These are phyloP conservation scores for Fomitiporia mediterranea DNA, from an alignment of 1,284 basidiomycete species.

Conservation along the genomic window DNA sequence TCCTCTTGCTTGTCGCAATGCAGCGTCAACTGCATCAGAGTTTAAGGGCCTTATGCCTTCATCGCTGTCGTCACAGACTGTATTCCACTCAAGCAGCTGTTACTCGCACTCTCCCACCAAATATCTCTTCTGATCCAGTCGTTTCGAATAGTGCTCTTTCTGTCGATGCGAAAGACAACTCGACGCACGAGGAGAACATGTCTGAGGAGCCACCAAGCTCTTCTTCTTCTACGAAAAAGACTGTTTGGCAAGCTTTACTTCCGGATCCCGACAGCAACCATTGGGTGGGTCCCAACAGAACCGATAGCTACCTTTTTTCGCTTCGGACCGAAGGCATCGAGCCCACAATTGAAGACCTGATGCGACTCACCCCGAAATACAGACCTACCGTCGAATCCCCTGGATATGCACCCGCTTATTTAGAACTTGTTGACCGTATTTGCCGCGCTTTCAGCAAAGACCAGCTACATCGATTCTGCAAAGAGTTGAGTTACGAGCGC, in stretches of 20 bases:
- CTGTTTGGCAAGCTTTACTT: not conserved
- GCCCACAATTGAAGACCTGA: constrained; percentile 51
- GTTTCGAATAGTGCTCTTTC: not conserved
- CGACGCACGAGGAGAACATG: not conserved
- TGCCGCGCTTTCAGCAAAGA: constrained; percentile 58
- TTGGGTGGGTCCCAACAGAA: constrained; percentile 38
- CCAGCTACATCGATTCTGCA: constrained; percentile 54
- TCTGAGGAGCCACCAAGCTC: not conserved
- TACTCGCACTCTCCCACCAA: not conserved
- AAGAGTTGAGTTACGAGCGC: constrained; percentile 39
- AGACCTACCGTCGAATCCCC: constrained; percentile 37
- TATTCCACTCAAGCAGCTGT: constrained; percentile 13
- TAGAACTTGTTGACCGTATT: constrained; percentile 43
- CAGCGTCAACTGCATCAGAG: constrained; percentile 12
- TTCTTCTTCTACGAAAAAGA: constrained; percentile 2
- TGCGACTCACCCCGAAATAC: constrained; percentile 41
- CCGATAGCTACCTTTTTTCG: constrained; percentile 52
- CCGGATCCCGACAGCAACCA: constrained; percentile 20
- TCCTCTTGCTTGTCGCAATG: not conserved
- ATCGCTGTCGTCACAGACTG: constrained; percentile 12
- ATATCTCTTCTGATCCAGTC: constrained; percentile 1
- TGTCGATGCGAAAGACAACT: not conserved
- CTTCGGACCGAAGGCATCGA: constrained; percentile 40
- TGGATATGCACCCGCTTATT: constrained; percentile 51
- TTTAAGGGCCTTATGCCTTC: constrained; percentile 12